Percentiles rank a stretch among this genome's conserved stretches.
Conservation (phyloP, 306 rosid species). For the Fragaria vesca region DNA sequence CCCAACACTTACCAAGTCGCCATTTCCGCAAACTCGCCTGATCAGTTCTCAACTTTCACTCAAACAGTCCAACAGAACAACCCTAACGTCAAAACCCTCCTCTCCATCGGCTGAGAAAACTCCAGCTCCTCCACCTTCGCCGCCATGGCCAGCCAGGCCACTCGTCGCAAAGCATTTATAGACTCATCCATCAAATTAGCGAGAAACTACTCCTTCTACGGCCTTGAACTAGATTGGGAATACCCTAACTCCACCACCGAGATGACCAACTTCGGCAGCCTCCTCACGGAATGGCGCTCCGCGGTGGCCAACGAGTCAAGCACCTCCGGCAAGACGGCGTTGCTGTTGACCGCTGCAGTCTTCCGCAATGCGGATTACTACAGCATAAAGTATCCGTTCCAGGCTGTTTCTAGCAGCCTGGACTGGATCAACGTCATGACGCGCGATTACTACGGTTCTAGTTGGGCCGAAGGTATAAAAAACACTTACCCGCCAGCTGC, state of each 20-base stretch:
- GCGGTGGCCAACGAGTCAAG: constrained; percentile 33
- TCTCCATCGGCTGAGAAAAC: constrained; percentile 48
- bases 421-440: constrained; percentile 46
- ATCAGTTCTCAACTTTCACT: constrained; percentile 36
- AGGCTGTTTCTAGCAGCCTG: constrained; percentile 21
- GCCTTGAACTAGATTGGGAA: constrained; percentile 54
- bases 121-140: constrained; percentile 20
- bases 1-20: constrained; percentile 27
- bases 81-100: constrained; percentile 38
- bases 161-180: constrained; percentile 34
- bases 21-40: constrained; percentile 23
- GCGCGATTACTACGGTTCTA: constrained; percentile 41
- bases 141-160: constrained; percentile 38
- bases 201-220: constrained; percentile 30
- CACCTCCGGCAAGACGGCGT: background rate
- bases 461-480: constrained; percentile 19
- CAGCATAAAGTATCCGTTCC: constrained; percentile 18
- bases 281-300: constrained; percentile 38
- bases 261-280: constrained; percentile 37
- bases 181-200: constrained; percentile 38
- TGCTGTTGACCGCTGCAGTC: constrained; percentile 38
- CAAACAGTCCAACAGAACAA: constrained; percentile 39
- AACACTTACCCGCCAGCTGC: constrained; percentile 33
- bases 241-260: constrained; percentile 28
- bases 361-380: constrained; percentile 20